Conservation (phyloP, 1,139 yeast genomes). For the Saccharomycopsis hybrid region DNA sequence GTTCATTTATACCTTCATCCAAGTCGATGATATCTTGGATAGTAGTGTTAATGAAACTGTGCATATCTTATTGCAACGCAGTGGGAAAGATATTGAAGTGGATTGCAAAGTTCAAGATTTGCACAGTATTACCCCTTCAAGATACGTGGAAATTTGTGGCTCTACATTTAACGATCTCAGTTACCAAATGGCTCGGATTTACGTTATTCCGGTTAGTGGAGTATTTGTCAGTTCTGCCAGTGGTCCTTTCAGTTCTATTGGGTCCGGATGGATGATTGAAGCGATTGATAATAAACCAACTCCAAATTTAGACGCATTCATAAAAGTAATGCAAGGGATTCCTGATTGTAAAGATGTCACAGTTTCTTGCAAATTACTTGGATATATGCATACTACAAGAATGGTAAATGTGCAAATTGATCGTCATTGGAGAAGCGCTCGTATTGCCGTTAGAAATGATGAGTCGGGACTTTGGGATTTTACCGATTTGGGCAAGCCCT, state of each 20-base stretch:
- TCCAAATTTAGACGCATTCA: constrained; percentile 62
- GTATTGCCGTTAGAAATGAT: constrained; percentile 72
- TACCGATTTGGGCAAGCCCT: constrained; percentile 58
- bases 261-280: constrained; percentile 69
- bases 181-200: constrained; percentile 81
- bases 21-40: constrained; percentile 78
- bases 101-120: constrained; percentile 60
- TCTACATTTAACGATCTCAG: constrained; percentile 79
- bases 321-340: constrained; percentile 67
- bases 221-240: constrained; percentile 74
- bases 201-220: constrained; percentile 77
- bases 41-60: constrained; percentile 55
- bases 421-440: constrained; percentile 78
- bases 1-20: constrained; percentile 62
- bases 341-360: constrained; percentile 74
- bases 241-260: constrained; percentile 66
- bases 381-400: constrained; percentile 70
- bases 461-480: constrained; percentile 85
- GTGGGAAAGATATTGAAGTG: constrained; percentile 52
- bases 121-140: constrained; percentile 74
- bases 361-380: constrained; percentile 65
- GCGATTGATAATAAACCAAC: constrained; percentile 70
- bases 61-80: constrained; percentile 61
- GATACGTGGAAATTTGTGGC: constrained; percentile 78
- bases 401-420: constrained; percentile 61